Conservation (phyloP, 1,284 basidiomycete species). For the Salmacisia buchloeana region DNA sequence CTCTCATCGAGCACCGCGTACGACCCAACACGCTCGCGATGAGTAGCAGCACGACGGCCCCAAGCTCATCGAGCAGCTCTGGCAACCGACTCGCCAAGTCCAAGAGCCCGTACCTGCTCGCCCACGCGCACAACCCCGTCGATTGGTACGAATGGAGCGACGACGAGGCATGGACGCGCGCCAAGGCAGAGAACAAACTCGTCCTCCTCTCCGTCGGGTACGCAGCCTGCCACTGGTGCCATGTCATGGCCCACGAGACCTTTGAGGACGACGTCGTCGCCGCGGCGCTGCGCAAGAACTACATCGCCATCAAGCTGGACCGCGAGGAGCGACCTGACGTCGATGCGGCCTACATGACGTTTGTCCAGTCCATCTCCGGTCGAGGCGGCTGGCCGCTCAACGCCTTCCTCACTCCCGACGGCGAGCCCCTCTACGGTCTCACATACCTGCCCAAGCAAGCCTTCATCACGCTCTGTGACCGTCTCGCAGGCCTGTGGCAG, state of each 20-base stretch:
- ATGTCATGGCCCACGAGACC: slow-evolving; percentile 52
- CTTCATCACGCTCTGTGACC: too few species aligned
- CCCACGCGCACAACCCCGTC: too few species aligned
- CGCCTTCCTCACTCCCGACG: slow-evolving; percentile 28
- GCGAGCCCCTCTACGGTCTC: slow-evolving; percentile 55
- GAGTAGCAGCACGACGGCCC: too few species aligned
- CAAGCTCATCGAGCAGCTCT: too few species aligned
- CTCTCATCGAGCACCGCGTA: too few species aligned
- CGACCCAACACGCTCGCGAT: too few species aligned
- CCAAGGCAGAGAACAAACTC: slow-evolving; percentile 52
- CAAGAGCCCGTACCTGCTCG: too few species aligned
- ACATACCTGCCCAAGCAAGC: slow-evolving; percentile 53
- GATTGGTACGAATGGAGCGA: slow-evolving; percentile 57
- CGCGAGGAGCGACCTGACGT: slow-evolving; percentile 56
- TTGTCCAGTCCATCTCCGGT: slow-evolving; percentile 54
- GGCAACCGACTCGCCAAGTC: too few species aligned
- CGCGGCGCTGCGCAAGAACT: slow-evolving; percentile 54
- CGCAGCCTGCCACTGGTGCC: slow-evolving; percentile 51
- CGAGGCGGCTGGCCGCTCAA: slow-evolving; percentile 57
- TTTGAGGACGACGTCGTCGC: slow-evolving; percentile 54
- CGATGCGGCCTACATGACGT: slow-evolving; percentile 56
- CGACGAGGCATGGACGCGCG: slow-evolving; percentile 52
- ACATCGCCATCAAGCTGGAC: slow-evolving; percentile 56
- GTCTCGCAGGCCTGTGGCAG: too few species aligned
- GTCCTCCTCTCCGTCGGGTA: slow-evolving; percentile 57